phyloP scores from a whole-genome alignment of 192 early-diverging fungal species.

The Coemansia sp. region DNA sequence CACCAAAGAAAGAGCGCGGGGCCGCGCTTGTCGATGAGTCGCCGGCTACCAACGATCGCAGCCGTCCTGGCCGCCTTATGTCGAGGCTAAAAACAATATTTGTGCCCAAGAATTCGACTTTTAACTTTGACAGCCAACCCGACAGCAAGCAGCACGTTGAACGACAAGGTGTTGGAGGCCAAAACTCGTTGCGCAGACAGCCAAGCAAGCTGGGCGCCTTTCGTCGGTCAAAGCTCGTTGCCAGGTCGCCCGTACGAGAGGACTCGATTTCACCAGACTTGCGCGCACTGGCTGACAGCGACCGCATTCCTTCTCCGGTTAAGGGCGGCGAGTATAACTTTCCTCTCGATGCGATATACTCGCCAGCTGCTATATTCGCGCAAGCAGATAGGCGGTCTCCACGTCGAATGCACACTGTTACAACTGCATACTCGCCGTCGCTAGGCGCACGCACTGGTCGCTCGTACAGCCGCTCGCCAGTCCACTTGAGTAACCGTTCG shows the following conservation, averaged over 20 bases:
- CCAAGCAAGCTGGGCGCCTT: constrained; percentile 14
- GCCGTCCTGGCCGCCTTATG: constrained; percentile 26
- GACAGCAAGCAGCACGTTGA: background rate
- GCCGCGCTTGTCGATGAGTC: constrained; percentile 1
- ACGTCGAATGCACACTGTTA: background rate
- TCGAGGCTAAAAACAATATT: constrained; percentile 38
- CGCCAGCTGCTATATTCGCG: constrained; percentile 7
- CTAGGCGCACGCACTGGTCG: constrained; percentile 1
- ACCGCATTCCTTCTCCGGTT: constrained; percentile 6
- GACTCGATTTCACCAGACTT: constrained; percentile 40
- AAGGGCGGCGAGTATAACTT: background rate
- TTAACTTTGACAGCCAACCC: background rate
- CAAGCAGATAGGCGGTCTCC: constrained; percentile 6
- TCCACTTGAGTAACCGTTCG: background rate
- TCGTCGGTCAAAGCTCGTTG: constrained; percentile 30
- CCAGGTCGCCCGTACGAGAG: constrained; percentile 46
- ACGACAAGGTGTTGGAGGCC: background rate
- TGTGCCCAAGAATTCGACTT: constrained; percentile 13
- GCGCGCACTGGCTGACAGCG: constrained; percentile 38
- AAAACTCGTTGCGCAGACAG: background rate
- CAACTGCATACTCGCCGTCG: constrained; percentile 14
- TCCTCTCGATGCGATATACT: background rate
- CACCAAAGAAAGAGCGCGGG: constrained; percentile 7
- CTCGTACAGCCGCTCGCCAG: background rate
- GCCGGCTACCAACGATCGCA: constrained; percentile 2